These are phyloP conservation scores for Saturnispora kantuleensis DNA, from an alignment of 805 yeast species.

Conservation along the genomic window DNA sequence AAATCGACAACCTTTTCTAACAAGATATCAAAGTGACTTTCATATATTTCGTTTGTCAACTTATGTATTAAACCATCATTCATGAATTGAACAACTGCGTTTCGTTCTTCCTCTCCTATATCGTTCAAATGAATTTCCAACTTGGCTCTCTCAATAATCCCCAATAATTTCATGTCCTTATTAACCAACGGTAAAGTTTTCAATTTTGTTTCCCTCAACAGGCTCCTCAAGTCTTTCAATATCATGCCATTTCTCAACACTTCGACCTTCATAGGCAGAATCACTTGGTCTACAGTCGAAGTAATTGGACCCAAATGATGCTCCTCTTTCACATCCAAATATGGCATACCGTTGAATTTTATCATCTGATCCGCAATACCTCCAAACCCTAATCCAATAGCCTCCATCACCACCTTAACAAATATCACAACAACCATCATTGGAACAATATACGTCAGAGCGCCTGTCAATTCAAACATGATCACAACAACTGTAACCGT, in stretches of 20 bases:
- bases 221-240: constrained; percentile 23
- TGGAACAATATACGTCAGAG: constrained; percentile 82
- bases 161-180: constrained; percentile 27
- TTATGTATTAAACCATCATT: constrained; percentile 7
- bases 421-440: constrained; percentile 92
- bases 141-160: constrained; percentile 37
- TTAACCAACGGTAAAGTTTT: not conserved
- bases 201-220: no score
- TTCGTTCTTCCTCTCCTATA: constrained; percentile 7
- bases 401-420: constrained; percentile 71
- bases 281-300: constrained; percentile 42
- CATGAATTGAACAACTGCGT: constrained; percentile 11
- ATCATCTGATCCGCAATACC: constrained; percentile 98
- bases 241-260: not conserved
- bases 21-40: constrained; percentile 9
- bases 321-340: constrained; percentile 63
- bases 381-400: constrained; percentile 55
- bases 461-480: constrained; percentile 96
- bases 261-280: constrained; percentile 32
- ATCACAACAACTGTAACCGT: constrained; percentile 90
- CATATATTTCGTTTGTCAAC: constrained; percentile 1
- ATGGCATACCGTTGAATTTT: constrained; percentile 77
- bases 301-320: constrained; percentile 38
- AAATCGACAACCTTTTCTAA: constrained; percentile 32
- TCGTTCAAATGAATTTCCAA: constrained; percentile 23